Base-by-base conservation (phyloP, 1,139 yeast genomes). In the Saccharomycopsis hybrid region DNA sequence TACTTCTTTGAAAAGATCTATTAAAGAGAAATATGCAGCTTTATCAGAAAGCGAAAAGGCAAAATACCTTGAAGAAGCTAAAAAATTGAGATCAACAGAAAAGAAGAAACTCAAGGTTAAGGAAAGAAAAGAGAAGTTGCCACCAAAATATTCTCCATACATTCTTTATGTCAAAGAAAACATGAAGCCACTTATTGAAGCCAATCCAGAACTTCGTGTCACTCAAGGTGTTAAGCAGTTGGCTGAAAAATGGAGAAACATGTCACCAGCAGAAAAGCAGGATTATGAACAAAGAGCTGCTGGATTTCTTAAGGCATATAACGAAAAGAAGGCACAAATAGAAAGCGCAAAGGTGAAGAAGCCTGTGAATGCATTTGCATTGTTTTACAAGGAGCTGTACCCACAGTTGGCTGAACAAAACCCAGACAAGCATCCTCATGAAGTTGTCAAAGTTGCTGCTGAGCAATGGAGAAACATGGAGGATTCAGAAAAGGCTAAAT, bases 221-320 rank as follows among this genome's bases (percentile, higher is more conserved):
- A 41, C 52, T 24, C 63, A 62, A 11, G 25, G 61, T n/a, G 56
- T 58, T 28, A 59, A 54, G 39, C 18, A 56, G 13, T 56, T 57
- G 27, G 64, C 63, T 53, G 54, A 55, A 30, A 48, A 55, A 45
- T 66, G 70, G 70, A 60, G 50, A 28, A 33, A 39, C 1, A 49
- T 66, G 44, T 25, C 57, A 4, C 61, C 57, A 2, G 13, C 41
- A 29, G 60, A 59, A 44, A 64, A 62, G 53, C 46, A 52, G 7
- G 51, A 52, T 4, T 60, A 53, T 45, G 30, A 44, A 7, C 55
- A 56, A 2, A 47, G 37, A 36, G 48, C 55, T 33, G 29, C 29
- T 4, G 51, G 47, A 32, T 30, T 42, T 8, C 32, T 18, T 13
- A 44, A 49, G 27, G 44, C 32, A n/a, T 50, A 47, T 31, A 36